Conservation (phyloP, 192 early-diverging fungal species). For the Phlyctochytrium planicorne region DNA sequence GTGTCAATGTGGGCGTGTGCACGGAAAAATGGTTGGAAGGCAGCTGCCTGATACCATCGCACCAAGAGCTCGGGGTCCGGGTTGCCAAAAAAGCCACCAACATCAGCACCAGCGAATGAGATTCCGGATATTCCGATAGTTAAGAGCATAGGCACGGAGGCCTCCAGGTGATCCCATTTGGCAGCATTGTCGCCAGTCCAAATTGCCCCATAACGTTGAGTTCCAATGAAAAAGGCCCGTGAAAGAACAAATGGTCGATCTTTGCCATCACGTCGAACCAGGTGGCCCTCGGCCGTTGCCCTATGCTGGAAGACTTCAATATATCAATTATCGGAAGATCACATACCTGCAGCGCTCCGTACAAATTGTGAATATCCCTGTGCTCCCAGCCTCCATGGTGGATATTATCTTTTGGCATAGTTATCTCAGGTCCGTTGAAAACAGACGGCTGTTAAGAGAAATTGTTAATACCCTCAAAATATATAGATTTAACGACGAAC, state of each 20-base stretch:
- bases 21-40: slow-evolving; percentile 96
- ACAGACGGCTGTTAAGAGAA: slow-evolving; percentile 64
- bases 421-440: slow-evolving; percentile 96
- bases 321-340: slow-evolving; percentile 34
- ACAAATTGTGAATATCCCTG: slow-evolving; percentile 93
- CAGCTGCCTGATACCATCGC: slow-evolving; percentile 97
- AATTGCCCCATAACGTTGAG: slow-evolving; percentile 91
- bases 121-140: slow-evolving; percentile 85
- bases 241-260: slow-evolving; percentile 92
- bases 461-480: background rate
- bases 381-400: slow-evolving; percentile 90
- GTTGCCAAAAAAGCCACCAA: slow-evolving; percentile 98
- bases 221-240: slow-evolving; percentile 95
- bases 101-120: slow-evolving; percentile 90
- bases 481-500: background rate
- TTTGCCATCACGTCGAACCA: slow-evolving; percentile 33
- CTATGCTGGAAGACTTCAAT: slow-evolving; percentile 54
- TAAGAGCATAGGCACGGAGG: slow-evolving; percentile 86
- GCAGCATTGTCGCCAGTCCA: slow-evolving; percentile 99
- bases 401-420: slow-evolving; percentile 90
- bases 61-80: slow-evolving; percentile 82
- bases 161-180: slow-evolving; percentile 80
- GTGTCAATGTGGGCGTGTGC: slow-evolving; percentile 98
- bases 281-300: slow-evolving; percentile 81
- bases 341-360: slow-evolving; percentile 68